Evolutionary conservation across 768 basidiomycete genomes (phyloP).

Genomic region (Candolleomyces efflorescens): DNA sequence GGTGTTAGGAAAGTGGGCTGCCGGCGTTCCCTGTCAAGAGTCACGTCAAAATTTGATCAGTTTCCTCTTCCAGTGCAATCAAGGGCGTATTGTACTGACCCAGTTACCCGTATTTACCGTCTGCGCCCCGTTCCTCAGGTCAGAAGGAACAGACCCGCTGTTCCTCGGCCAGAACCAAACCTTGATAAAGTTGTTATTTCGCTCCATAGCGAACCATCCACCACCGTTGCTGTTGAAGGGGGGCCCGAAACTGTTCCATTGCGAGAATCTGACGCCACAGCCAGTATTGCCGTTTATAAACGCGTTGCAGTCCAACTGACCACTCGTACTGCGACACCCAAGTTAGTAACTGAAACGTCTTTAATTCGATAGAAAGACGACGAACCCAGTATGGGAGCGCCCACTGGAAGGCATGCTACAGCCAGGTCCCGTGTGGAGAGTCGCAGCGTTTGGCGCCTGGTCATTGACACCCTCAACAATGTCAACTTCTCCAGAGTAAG

Average conservation of each 20-base stretch:
- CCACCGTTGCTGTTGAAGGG: slow-evolving; percentile 53
- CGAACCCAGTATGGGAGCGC: slow-evolving; percentile 38
- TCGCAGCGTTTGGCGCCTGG: slow-evolving; percentile 43
- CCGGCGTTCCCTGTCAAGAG: slow-evolving; percentile 3
- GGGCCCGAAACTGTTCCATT: slow-evolving; percentile 44
- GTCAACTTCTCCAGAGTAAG: slow-evolving; percentile 37
- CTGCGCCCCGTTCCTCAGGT: slow-evolving; percentile 34
- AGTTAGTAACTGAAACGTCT: background rate
- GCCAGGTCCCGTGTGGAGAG: slow-evolving; percentile 49
- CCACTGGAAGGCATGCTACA: slow-evolving; percentile 39
- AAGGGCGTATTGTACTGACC: slow-evolving; percentile 18
- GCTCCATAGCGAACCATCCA: slow-evolving; percentile 60
- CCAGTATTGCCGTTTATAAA: slow-evolving; percentile 43
- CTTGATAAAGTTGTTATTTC: slow-evolving; percentile 44
- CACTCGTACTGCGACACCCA: slow-evolving; percentile 20
- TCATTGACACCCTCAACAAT: slow-evolving; percentile 60
- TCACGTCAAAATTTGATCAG: background rate
- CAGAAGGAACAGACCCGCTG: slow-evolving; percentile 33
- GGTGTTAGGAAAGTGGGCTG: slow-evolving; percentile 10
- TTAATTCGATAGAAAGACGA: background rate
- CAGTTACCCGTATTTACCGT: slow-evolving; percentile 47
- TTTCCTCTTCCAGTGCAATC: background rate
- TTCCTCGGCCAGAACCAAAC: slow-evolving; percentile 62
- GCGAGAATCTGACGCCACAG: slow-evolving; percentile 40
- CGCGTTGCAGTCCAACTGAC: slow-evolving; percentile 39